phyloP scores from a whole-genome alignment of 116 monocot species.

The Phalaenopsis hybrid region DNA sequence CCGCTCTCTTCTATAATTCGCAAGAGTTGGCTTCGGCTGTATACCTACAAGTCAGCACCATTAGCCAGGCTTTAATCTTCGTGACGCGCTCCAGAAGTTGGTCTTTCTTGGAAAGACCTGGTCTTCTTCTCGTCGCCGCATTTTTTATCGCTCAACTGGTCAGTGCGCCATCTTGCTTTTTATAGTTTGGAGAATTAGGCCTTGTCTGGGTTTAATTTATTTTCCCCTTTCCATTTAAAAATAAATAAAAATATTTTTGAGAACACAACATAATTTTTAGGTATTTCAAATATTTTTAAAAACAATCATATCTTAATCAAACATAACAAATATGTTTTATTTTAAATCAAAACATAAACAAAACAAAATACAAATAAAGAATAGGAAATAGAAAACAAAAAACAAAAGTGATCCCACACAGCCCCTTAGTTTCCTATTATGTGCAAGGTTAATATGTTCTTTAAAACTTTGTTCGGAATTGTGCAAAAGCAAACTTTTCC shows the following conservation, averaged over 20 bases:
- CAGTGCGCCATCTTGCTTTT: conserved; percentile 6
- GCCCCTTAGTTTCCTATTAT: not conserved
- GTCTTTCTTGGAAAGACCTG: conserved; percentile 46
- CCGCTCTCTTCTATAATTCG: not conserved
- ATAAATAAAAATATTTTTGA: too few species aligned
- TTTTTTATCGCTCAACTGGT: conserved; percentile 58
- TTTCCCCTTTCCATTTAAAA: too few species aligned
- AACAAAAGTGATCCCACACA: too few species aligned
- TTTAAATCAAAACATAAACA: too few species aligned
- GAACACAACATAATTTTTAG: too few species aligned
- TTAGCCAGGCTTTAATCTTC: conserved; percentile 57
- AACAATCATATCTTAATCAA: too few species aligned
- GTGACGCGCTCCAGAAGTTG: conserved; percentile 53
- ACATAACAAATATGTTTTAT: too few species aligned
- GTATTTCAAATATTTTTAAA: too few species aligned
- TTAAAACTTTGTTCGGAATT: not conserved
- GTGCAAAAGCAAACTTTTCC: not conserved
- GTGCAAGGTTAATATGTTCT: not conserved
- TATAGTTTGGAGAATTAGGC: not conserved
- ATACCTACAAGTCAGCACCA: conserved; percentile 59
- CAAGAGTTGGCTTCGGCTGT: conserved; percentile 44
- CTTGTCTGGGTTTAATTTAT: too few species aligned
- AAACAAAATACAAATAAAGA: too few species aligned
- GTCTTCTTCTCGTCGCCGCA: conserved; percentile 39
- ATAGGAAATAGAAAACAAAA: too few species aligned